Percentiles rank a stretch among this genome's conserved stretches.
Conservation (phyloP, 1,284 basidiomycete genomes). For the Vanrija sp. region DNA sequence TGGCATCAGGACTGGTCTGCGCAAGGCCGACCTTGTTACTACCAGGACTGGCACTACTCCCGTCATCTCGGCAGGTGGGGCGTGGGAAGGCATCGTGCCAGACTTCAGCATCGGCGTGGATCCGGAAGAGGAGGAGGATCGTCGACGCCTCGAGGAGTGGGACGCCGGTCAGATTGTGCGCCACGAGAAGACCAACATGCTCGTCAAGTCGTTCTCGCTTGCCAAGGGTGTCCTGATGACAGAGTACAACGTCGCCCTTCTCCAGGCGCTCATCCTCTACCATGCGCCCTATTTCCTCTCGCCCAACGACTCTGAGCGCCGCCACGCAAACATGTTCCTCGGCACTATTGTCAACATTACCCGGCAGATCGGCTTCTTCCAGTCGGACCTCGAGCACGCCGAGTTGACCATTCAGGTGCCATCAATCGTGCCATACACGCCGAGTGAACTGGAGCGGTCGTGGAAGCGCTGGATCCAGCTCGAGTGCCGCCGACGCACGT, state of each 20-base stretch:
- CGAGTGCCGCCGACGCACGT: constrained; percentile 48
- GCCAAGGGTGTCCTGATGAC: constrained; percentile 47
- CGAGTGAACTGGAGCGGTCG: constrained; percentile 38
- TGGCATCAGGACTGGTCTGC: constrained; percentile 27
- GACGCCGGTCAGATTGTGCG: constrained; percentile 37
- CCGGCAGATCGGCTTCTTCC: constrained; percentile 49
- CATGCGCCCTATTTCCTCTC: constrained; percentile 49
- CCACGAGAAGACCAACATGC: constrained; percentile 51
- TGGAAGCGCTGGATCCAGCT: constrained; percentile 51
- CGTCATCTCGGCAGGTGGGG: constrained; percentile 2
- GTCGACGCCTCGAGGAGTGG: constrained; percentile 31
- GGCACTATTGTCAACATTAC: constrained; percentile 49
- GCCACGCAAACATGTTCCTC: constrained; percentile 46
- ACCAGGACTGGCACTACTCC: not conserved
- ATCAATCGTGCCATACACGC: constrained; percentile 24
- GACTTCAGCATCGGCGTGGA: constrained; percentile 12
- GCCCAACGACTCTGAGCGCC: constrained; percentile 42
- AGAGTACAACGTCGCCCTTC: constrained; percentile 48
- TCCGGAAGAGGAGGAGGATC: constrained; percentile 14
- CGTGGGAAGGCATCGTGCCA: constrained; percentile 11
- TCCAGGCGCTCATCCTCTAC: constrained; percentile 50
- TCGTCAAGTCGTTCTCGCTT: constrained; percentile 49
- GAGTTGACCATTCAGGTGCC: constrained; percentile 25
- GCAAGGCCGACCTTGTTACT: constrained; percentile 2
- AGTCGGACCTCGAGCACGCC: constrained; percentile 39